These are phyloP conservation scores for Penicillium vulpinum DNA, from an alignment of 2,329 filamentous ascomycete genomes.

Conservation along the genomic window DNA sequence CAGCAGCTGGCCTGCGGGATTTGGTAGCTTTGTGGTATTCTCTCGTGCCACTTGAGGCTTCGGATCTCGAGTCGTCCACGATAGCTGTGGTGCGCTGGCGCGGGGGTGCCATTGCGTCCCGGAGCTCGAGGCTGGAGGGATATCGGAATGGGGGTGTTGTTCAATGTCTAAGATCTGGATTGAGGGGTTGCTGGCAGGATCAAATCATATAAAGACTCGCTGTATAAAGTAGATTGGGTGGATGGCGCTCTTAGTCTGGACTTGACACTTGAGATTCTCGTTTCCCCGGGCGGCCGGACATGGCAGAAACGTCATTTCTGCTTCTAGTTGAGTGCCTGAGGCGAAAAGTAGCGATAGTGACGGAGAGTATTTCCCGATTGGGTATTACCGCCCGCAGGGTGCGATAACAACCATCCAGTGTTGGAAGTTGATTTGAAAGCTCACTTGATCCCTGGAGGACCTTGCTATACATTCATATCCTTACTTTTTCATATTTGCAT, in stretches of 20 bases:
- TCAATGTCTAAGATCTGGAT: background rate
- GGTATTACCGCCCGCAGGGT: background rate
- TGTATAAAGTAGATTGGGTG: slow-evolving; percentile 1
- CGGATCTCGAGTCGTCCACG: slow-evolving; percentile 50
- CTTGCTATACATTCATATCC: too few species aligned
- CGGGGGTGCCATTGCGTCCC: slow-evolving; percentile 46
- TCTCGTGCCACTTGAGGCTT: slow-evolving; percentile 48
- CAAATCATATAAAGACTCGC: slow-evolving; percentile 1
- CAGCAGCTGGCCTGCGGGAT: slow-evolving; percentile 33
- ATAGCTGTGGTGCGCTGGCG: slow-evolving; percentile 43
- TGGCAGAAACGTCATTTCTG: slow-evolving; percentile 14
- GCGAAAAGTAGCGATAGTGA: background rate
- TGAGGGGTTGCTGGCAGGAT: background rate
- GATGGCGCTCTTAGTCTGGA: slow-evolving; percentile 1
- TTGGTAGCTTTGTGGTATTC: slow-evolving; percentile 38
- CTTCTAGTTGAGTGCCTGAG: background rate
- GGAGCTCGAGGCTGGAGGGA: slow-evolving; percentile 9
- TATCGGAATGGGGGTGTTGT: slow-evolving; percentile 1
- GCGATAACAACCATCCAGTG: too few species aligned
- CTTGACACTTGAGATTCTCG: slow-evolving; percentile 8
- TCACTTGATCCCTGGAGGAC: too few species aligned
- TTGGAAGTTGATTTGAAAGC: background rate
- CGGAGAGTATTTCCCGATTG: background rate
- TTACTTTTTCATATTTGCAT: too few species aligned
- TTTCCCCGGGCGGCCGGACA: slow-evolving; percentile 5